Evolutionary conservation across 805 yeast species (phyloP), one percentile per base, ranked within the genome.

Genomic region (Starmera dryadoides): DNA sequence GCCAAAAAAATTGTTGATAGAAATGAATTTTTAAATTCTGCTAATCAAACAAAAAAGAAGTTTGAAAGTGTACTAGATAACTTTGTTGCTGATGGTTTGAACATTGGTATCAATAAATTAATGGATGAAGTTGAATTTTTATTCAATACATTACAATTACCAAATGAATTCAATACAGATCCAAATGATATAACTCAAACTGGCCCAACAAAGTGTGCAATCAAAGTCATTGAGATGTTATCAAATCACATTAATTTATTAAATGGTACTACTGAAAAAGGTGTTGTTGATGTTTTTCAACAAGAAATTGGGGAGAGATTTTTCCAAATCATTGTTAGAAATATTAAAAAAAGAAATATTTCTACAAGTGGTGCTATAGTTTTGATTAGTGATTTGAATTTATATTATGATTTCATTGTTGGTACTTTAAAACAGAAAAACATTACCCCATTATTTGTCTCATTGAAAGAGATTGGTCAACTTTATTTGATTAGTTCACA

Each of bases 271-370:
- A 86, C 96, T 1, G 98, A 91, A 40, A 86, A 82, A 54, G 75
- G 87, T 1, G 81, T 94, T 11, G 73, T 89, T 20, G 98, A 89
- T 49, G 94, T 91, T 0, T 93, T 88, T 55, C 93, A 89, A 50
- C 95, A 89, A 55, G 98, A 93, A 53, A 80, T 91, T 26, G 96
- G 96, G 0, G 86, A 87, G 57, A 60, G 98, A 33, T 81, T 93
- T 43, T 87, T 86, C 53, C 79, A 75, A 30, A 68, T 80, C 1
- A 64, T 93, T 22, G 84, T 86, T 32, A 88, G 86, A 55, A 76
- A 84, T 41, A 69, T 93, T 41, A 86, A 88, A 49, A 70, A 75
- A 36, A 78, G 79, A 52, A 74, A 79, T 0, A 76, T 91, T 1
- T 84, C 94, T 4, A 79, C 79, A 3, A 73, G 72, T 11, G 98